A percentile compares a stretch with the other conserved stretches of the same genome.
phyloP scores from a whole-genome alignment of 306 rosid genomes.

The Quercus mongolica region DNA sequence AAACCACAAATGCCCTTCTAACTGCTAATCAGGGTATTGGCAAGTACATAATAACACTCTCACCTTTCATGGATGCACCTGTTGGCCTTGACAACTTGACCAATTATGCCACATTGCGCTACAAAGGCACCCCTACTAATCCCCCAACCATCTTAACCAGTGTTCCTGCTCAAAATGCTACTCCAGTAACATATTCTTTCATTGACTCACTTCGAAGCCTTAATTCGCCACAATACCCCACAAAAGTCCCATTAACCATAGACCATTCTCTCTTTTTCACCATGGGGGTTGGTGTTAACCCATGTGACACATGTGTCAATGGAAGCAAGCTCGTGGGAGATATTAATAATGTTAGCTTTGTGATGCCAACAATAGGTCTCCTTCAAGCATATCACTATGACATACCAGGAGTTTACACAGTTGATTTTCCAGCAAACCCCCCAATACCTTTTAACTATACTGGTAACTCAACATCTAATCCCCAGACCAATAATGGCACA shows the following conservation, averaged over 20 bases:
- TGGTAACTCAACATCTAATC: constrained; percentile 46
- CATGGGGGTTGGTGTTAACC: constrained; percentile 49
- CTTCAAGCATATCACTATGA: constrained; percentile 72
- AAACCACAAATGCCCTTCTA: constrained; percentile 69
- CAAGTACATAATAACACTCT: constrained; percentile 52
- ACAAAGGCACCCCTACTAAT: constrained; percentile 43
- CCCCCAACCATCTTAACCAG: constrained; percentile 31
- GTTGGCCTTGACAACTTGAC: constrained; percentile 57
- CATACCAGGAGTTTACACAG: constrained; percentile 50
- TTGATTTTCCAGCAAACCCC: constrained; percentile 66
- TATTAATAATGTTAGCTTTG: constrained; percentile 54
- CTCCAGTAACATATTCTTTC: constrained; percentile 39
- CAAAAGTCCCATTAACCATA: constrained; percentile 46
- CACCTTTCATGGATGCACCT: constrained; percentile 87
- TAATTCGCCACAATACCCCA: constrained; percentile 53
- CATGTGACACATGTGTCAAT: constrained; percentile 40
- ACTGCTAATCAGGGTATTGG: constrained; percentile 42
- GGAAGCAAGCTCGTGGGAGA: constrained; percentile 49
- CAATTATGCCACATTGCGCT: constrained; percentile 45
- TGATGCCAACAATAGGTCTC: constrained; percentile 51
- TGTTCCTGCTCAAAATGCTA: constrained; percentile 62
- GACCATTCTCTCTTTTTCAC: constrained; percentile 60
- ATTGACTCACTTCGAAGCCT: constrained; percentile 61
- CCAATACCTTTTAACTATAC: constrained; percentile 54
- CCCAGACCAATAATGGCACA: constrained; percentile 54